Percentiles rank a stretch among this genome's conserved stretches.
phyloP scores from a whole-genome alignment of 495 filamentous ascomycete genomes.

The Xylaria telfairii region DNA sequence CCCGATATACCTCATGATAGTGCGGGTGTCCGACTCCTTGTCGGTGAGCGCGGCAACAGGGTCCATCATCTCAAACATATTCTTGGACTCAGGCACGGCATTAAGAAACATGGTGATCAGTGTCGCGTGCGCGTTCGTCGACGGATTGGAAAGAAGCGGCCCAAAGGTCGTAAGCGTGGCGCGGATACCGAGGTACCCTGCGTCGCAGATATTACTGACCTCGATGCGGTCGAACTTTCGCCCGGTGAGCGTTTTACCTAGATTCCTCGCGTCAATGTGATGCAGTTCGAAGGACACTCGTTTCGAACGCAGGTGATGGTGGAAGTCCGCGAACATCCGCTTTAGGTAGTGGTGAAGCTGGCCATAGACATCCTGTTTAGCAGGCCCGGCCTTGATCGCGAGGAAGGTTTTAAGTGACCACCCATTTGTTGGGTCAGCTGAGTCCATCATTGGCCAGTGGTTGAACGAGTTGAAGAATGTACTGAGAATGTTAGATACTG shows the following conservation, averaged over 20 bases:
- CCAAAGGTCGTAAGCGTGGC: conserved; percentile 5
- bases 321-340: conserved; percentile 4
- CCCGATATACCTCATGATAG: background rate
- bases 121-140: conserved; percentile 7
- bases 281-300: conserved; percentile 4
- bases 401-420: background rate
- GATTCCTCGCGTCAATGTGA: background rate
- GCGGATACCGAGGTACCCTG: conserved; percentile 1
- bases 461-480: background rate
- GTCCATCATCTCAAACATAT: background rate
- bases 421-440: conserved; percentile 7
- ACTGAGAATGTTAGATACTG: background rate
- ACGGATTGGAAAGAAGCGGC: background rate
- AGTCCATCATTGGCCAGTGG: conserved; percentile 11
- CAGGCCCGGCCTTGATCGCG: conserved; percentile 10
- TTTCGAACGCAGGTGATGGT: background rate
- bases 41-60: background rate
- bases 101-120: background rate
- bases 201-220: conserved; percentile 14
- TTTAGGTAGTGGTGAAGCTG: conserved; percentile 2
- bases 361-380: conserved; percentile 12
- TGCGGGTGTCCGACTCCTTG: background rate
- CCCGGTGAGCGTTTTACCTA: background rate
- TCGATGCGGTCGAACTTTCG: conserved; percentile 18
- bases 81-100: background rate